These are phyloP conservation scores for Trametes gibbosa DNA, from an alignment of 768 basidiomycete species.

Conservation along the genomic window DNA sequence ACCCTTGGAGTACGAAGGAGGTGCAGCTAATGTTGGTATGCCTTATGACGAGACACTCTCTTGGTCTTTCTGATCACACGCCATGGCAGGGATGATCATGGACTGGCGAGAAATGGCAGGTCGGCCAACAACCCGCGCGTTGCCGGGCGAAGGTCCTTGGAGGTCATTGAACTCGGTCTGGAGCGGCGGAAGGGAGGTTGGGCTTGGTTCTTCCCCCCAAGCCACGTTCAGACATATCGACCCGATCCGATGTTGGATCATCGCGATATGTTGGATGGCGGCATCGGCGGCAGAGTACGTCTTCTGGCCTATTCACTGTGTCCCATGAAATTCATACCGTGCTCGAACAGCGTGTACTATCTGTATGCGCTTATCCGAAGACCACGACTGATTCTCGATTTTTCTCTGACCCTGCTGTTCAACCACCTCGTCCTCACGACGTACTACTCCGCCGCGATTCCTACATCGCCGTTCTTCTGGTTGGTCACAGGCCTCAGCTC, in stretches of 20 bases:
- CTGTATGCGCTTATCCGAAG: constrained; percentile 85
- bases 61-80: not conserved
- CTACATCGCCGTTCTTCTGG: constrained; percentile 95
- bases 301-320: not conserved
- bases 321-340: constrained; percentile 5
- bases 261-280: constrained; percentile 81
- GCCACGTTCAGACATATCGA: constrained; percentile 67
- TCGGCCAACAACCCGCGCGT: constrained; percentile 65
- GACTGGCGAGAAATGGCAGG: constrained; percentile 98
- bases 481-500: constrained; percentile 68
- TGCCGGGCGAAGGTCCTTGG: constrained; percentile 66
- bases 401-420: constrained; percentile 85
- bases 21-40: constrained; percentile 73
- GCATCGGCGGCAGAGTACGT: constrained; percentile 86
- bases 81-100: constrained; percentile 75
- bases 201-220: constrained; percentile 49
- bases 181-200: constrained; percentile 77
- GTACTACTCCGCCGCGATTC: constrained; percentile 80
- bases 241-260: constrained; percentile 84
- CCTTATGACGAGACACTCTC: not conserved
- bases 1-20: constrained; percentile 72
- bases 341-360: constrained; percentile 65
- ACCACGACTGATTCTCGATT: constrained; percentile 94
- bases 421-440: constrained; percentile 92
- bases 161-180: constrained; percentile 68